Evolutionary conservation across 257 asterid species (phyloP), one percentile per base, ranked within the genome.

Genomic region (Nicotiana tabacum): DNA sequence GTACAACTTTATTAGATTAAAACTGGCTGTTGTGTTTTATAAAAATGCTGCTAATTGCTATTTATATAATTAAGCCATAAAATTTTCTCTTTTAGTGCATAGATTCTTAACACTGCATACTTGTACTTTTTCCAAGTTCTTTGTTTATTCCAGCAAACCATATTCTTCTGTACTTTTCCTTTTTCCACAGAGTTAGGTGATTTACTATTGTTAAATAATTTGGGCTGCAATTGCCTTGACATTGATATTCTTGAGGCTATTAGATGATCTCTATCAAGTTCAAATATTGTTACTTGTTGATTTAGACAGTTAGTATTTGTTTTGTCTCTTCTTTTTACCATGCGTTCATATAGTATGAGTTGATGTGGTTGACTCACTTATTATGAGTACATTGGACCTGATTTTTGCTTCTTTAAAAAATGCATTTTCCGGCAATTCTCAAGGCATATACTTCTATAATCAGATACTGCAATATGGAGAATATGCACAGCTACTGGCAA

Each of bases 401-500:
- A 16, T 76, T 48, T 51, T 27, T 76, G 16, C 29, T 51, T 7
- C 64, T 27, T 51, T 51, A 11, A 51, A 13, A 48, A 76, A 6
- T 24, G 62, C 9, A 7, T 74, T 74, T 64, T 64, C 30, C 39
- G n/a, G 39, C 18, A 27, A 64, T 11, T 27, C 39, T 64, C 35
- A 65, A 29, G 43, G 43, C 70, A 5, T 65, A 29, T 65, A 30
- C 70, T 65, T 65, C 35, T 84, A 37, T 66, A 66, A 81, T 72
- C 81, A 89, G 89, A 66, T 72, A 81, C 83, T 85, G 81, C 82
- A 88, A 83, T 66, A 94, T 94, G 98, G 97, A 94, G 90, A 86
- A 82, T 51, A 79, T 90, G 83, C 82, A 87, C 67, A 87, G 94
- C 92, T 96, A 89, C 86, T 96, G 99, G 97, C 99, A 93, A 82